These are phyloP conservation scores for Boletus coccyginus DNA, from an alignment of 768 basidiomycete species.

Conservation along the genomic window DNA sequence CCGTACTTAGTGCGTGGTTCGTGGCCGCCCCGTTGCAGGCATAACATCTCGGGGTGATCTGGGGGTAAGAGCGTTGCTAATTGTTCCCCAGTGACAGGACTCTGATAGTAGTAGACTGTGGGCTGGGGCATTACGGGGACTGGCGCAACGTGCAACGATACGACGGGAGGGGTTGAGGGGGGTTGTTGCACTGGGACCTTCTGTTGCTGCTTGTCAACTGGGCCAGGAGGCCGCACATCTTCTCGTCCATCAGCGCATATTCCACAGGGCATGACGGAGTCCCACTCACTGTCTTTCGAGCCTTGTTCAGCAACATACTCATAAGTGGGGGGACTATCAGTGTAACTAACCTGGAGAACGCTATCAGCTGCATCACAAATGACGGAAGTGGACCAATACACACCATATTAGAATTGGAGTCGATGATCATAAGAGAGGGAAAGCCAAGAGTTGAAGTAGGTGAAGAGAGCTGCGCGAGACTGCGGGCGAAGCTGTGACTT, in stretches of 20 bases:
- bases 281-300: constrained; percentile 26
- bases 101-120: constrained; percentile 65
- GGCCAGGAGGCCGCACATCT: constrained; percentile 9
- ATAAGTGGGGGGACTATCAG: constrained; percentile 50
- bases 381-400: not conserved
- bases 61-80: constrained; percentile 69
- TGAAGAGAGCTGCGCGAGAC: not conserved
- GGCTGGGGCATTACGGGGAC: constrained; percentile 40
- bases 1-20: constrained; percentile 62
- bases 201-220: constrained; percentile 12
- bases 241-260: not conserved
- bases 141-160: constrained; percentile 26
- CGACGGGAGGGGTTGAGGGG: constrained; percentile 12
- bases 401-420: constrained; percentile 28
- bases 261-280: not conserved
- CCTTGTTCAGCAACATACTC: constrained; percentile 35
- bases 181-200: constrained; percentile 6
- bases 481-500: constrained; percentile 7
- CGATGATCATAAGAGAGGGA: constrained; percentile 23
- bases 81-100: constrained; percentile 56
- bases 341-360: constrained; percentile 13
- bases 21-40: constrained; percentile 76
- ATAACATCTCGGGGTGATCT: constrained; percentile 80
- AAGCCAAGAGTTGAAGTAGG: not conserved
- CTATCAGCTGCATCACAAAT: not conserved